These are phyloP conservation scores for Ceratobasidium papillatum DNA, from an alignment of 1,284 basidiomycete species.

Conservation along the genomic window DNA sequence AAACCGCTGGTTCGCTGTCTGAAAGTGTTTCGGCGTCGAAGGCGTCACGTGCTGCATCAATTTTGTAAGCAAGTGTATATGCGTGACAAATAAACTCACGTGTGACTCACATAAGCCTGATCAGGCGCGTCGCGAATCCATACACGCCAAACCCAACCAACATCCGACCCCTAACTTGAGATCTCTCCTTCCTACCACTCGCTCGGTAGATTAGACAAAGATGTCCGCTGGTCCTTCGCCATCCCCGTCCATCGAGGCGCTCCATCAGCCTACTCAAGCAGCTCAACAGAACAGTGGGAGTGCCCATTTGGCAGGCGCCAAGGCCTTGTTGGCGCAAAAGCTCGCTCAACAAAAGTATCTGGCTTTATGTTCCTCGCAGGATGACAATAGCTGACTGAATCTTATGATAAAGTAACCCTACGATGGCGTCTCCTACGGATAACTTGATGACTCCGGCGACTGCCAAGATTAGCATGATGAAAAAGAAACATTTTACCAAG, in stretches of 20 bases:
- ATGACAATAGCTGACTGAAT: background rate
- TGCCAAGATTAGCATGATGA: conserved; percentile 86
- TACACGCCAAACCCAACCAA: conserved; percentile 27
- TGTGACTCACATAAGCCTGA: conserved; percentile 14
- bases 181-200: background rate
- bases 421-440: conserved; percentile 89
- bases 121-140: conserved; percentile 17
- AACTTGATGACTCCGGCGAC: conserved; percentile 91
- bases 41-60: too few species aligned
- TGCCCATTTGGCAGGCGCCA: conserved; percentile 60
- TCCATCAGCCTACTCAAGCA: conserved; percentile 61
- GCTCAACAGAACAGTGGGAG: conserved; percentile 75
- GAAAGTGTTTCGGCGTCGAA: too few species aligned
- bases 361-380: conserved; percentile 11
- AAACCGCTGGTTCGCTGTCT: too few species aligned
- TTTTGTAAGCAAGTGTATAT: background rate
- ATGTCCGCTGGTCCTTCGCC: conserved; percentile 21
- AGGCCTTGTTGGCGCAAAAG: conserved; percentile 87
- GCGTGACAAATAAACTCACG: conserved; percentile 2
- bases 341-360: conserved; percentile 83
- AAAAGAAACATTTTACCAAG: conserved; percentile 92
- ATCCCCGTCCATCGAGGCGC: conserved; percentile 2
- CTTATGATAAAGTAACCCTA: conserved; percentile 68
- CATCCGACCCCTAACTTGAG: background rate
- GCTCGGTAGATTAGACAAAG: background rate